Percentiles rank a stretch among this genome's conserved stretches.
Evolutionary conservation across 352 stramenopile genomes (phyloP).

Genomic region (Globisporangium cylindrosporum): DNA sequence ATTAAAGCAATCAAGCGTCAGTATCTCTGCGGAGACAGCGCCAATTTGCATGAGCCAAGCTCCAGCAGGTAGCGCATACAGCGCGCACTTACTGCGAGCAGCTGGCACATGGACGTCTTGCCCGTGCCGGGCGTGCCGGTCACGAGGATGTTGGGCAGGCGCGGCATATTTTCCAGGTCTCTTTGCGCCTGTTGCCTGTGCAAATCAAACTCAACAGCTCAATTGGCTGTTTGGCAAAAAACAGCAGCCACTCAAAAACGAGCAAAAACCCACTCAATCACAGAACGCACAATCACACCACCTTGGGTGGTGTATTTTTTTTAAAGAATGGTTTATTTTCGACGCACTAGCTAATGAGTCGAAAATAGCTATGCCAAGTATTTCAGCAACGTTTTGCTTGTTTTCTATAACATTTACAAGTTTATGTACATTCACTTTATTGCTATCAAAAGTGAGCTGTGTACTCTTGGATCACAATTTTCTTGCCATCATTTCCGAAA

Average conservation of each 20-base stretch:
- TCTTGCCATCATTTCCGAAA: no score
- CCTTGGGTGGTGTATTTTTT: no score
- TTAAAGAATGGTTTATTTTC: no score
- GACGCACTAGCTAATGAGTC: no score
- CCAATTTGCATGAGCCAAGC: background rate
- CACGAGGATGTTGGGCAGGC: conserved; percentile 94
- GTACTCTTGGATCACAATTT: no score
- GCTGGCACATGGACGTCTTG: conserved; percentile 93
- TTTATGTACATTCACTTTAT: no score
- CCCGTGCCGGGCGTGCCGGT: conserved; percentile 96
- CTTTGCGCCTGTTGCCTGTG: background rate
- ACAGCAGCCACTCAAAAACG: conserved; percentile 7
- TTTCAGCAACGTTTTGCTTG: no score
- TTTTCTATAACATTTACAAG: no score
- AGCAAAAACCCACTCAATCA: background rate
- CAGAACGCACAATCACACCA: background rate
- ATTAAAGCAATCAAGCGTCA: conserved; percentile 15
- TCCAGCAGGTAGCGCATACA: background rate
- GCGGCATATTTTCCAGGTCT: conserved; percentile 28
- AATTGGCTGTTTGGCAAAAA: conserved; percentile 4
- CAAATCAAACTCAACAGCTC: background rate
- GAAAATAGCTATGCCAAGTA: no score
- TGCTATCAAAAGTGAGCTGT: no score
- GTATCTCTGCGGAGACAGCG: conserved; percentile 5
- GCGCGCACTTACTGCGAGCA: conserved; percentile 70